Conservation (phyloP, 495 filamentous ascomycete genomes). For the Penicillium bovifimosum region DNA sequence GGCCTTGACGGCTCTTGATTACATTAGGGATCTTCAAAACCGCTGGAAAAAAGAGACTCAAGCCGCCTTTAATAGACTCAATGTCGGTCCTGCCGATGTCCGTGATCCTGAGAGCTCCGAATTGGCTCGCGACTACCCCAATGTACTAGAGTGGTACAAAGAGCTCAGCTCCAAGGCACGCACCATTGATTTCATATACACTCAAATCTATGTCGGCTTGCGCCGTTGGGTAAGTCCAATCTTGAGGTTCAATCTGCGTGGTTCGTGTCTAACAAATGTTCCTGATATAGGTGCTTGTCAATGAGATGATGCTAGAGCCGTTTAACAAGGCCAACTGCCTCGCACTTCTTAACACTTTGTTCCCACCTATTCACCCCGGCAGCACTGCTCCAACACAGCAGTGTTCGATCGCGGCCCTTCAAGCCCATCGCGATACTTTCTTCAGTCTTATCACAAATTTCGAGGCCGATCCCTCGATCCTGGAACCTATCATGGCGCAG, state of each 20-base stretch:
- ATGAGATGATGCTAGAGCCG: slow-evolving; percentile 60
- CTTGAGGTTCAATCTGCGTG: neutral
- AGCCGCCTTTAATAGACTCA: slow-evolving; percentile 39
- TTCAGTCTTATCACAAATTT: slow-evolving; percentile 61
- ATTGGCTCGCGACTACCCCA: slow-evolving; percentile 42
- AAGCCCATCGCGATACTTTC: slow-evolving; percentile 57
- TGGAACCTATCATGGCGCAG: slow-evolving; percentile 52
- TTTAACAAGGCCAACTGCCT: slow-evolving; percentile 66
- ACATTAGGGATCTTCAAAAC: slow-evolving; percentile 62
- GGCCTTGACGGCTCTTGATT: slow-evolving; percentile 65
- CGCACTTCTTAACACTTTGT: slow-evolving; percentile 74
- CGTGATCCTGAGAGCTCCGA: slow-evolving; percentile 31
- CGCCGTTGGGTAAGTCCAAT: slow-evolving; percentile 58
- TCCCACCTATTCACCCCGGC: slow-evolving; percentile 50
- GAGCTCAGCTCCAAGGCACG: slow-evolving; percentile 48
- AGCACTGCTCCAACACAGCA: slow-evolving; percentile 48
- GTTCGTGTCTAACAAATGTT: slow-evolving; percentile 13
- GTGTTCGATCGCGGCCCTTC: slow-evolving; percentile 49
- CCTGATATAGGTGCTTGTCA: slow-evolving; percentile 56
- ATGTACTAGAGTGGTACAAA: slow-evolving; percentile 50
- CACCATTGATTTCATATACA: slow-evolving; percentile 57
- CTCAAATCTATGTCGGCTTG: slow-evolving; percentile 59
- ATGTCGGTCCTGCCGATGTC: slow-evolving; percentile 36
- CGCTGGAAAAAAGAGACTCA: slow-evolving; percentile 57
- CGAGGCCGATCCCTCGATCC: slow-evolving; percentile 53